phyloP scores from a whole-genome alignment of 139 green algal genomes.

The Ulvella scutata region DNA sequence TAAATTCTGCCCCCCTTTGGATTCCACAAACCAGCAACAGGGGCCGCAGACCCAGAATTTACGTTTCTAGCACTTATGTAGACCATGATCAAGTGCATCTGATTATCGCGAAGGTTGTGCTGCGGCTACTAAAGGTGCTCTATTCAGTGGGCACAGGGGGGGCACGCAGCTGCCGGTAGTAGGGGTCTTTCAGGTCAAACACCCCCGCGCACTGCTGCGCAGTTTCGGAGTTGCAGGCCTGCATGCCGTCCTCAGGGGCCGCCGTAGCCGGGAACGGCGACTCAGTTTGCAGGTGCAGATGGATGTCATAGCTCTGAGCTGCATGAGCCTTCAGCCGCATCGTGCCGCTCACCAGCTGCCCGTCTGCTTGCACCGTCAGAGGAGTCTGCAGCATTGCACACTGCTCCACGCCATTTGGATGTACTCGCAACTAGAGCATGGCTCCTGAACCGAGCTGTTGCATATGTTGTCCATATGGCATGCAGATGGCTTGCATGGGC shows the following conservation, averaged over 20 bases:
- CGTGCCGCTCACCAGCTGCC: conserved; percentile 25
- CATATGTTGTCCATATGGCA: too few species aligned
- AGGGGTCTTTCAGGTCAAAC: conserved; percentile 83
- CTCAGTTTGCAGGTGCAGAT: conserved; percentile 36
- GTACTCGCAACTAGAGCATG: too few species aligned
- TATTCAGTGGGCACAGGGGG: neutral
- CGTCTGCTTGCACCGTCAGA: neutral
- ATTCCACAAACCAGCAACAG: too few species aligned
- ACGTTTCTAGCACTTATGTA: too few species aligned
- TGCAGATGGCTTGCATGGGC: too few species aligned
- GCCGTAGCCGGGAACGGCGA: conserved; percentile 13
- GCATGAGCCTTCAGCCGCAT: conserved; percentile 50
- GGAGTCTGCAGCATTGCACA: neutral
- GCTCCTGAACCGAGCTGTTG: too few species aligned
- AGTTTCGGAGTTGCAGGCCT: neutral
- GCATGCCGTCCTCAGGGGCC: neutral
- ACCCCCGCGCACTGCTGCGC: conserved; percentile 23
- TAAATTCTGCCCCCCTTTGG: too few species aligned
- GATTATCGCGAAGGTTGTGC: too few species aligned
- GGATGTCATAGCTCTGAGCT: conserved; percentile 66
- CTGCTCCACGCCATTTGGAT: too few species aligned
- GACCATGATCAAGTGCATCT: too few species aligned
- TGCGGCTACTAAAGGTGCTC: too few species aligned
- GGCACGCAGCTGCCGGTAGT: conserved; percentile 52
- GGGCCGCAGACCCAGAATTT: too few species aligned